Percentiles rank a stretch among this genome's conserved stretches.
These are phyloP conservation scores for Trichoderma oligosporum DNA, from an alignment of 2,329 filamentous ascomycete species.

Conservation along the genomic window DNA sequence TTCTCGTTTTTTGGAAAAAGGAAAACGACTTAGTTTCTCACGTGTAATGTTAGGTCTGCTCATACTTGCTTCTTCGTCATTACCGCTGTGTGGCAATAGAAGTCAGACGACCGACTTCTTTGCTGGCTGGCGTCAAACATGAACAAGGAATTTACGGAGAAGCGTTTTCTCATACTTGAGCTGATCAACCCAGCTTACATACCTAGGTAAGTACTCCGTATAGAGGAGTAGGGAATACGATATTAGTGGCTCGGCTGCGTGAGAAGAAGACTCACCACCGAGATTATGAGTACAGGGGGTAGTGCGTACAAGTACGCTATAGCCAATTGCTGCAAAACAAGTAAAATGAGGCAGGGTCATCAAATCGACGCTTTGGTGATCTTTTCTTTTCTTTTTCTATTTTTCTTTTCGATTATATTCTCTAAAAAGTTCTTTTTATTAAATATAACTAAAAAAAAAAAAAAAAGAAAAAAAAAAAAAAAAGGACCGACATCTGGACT, in stretches of 20 bases:
- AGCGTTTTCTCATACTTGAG: neutral
- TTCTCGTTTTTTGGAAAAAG: too few relatives aligned
- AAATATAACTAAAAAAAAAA: too few relatives aligned
- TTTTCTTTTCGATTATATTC: neutral
- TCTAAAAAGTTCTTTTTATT: too few relatives aligned
- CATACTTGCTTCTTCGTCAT: neutral
- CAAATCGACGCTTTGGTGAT: neutral
- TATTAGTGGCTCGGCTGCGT: conserved; percentile 15
- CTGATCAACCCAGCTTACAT: conserved; percentile 4
- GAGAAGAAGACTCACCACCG: neutral
- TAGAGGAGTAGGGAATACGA: neutral
- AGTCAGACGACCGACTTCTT: conserved; percentile 12
- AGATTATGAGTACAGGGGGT: neutral
- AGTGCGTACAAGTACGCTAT: neutral
- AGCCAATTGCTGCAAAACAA: neutral
- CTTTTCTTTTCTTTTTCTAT: neutral
- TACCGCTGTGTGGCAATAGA: neutral
- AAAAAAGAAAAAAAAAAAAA: too few relatives aligned
- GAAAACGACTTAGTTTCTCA: too few relatives aligned
- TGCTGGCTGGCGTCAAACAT: neutral
- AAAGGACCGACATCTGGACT: too few relatives aligned
- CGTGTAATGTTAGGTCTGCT: neutral
- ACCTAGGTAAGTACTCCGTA: too few relatives aligned
- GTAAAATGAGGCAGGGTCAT: neutral
- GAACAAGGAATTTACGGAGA: neutral